Conservation (phyloP, 768 basidiomycete genomes). For the Mycena maculata region DNA sequence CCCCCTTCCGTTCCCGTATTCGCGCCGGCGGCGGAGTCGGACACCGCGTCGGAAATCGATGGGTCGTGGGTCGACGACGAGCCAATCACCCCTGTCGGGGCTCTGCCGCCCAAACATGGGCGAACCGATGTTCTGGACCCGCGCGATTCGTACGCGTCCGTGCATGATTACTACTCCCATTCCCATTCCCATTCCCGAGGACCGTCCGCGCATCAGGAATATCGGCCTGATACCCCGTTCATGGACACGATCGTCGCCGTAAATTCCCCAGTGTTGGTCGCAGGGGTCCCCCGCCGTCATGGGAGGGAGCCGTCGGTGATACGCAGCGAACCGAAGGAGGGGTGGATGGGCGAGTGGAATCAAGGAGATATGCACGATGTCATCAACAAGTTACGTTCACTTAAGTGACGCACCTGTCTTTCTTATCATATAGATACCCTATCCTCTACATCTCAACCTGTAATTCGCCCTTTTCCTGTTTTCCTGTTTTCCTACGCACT, state of each 20-base stretch:
- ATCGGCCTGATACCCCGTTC: constrained; percentile 28
- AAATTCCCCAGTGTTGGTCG: constrained; percentile 13
- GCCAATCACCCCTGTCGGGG: constrained; percentile 13
- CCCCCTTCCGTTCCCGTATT: not conserved
- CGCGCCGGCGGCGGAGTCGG: not conserved
- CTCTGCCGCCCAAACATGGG: not conserved
- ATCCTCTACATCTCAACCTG: no score
- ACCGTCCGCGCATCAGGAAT: not conserved
- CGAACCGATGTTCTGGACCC: not conserved
- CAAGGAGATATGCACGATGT: constrained; percentile 13
- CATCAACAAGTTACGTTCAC: constrained; percentile 2
- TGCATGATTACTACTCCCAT: constrained; percentile 14
- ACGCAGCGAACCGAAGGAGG: not conserved
- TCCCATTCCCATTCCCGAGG: not conserved
- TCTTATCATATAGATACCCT: no score
- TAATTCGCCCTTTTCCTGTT: no score
- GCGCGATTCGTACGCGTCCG: constrained; percentile 6
- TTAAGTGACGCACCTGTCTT: not conserved
- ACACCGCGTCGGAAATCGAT: constrained; percentile 2
- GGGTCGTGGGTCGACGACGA: not conserved
- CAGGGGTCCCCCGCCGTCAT: not conserved
- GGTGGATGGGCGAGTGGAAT: constrained; percentile 24
- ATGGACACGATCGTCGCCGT: constrained; percentile 21
- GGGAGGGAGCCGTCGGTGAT: not conserved
- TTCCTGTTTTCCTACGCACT: no score